A percentile compares a stretch with the other conserved stretches of the same genome.
Evolutionary conservation across 192 early-diverging fungal genomes (phyloP).

Genomic region (Coemansia sp.): DNA sequence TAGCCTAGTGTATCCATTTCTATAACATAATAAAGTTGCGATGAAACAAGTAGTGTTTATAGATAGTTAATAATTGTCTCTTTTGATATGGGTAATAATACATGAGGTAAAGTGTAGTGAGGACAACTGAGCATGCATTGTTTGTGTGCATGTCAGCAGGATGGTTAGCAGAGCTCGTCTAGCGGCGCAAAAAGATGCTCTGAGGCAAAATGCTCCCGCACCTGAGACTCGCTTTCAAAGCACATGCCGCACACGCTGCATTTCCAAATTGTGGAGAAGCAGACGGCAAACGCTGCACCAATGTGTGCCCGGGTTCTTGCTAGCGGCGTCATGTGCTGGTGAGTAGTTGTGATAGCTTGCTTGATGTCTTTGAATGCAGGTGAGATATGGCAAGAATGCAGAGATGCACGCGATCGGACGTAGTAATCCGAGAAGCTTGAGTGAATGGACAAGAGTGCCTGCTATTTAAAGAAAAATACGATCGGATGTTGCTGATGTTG

Average conservation of each 20-base stretch:
- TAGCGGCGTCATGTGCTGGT: constrained; percentile 15
- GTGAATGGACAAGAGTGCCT: neutral
- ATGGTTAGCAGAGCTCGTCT: constrained; percentile 35
- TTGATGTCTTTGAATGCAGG: constrained; percentile 8
- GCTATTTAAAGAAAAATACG: constrained; percentile 10
- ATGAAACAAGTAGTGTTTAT: neutral
- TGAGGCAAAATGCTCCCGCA: constrained; percentile 53
- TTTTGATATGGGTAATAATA: constrained; percentile 4
- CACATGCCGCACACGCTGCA: constrained; percentile 52
- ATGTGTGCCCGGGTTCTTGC: constrained; percentile 3
- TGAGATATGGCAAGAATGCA: neutral
- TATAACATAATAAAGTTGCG: neutral
- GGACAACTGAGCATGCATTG: neutral
- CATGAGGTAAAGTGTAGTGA: neutral
- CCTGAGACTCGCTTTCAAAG: constrained; percentile 41
- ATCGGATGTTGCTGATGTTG: neutral
- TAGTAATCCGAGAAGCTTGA: neutral
- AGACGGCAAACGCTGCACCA: constrained; percentile 5
- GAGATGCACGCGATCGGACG: constrained; percentile 22
- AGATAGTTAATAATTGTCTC: no score
- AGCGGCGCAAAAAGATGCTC: constrained; percentile 55
- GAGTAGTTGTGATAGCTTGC: constrained; percentile 1
- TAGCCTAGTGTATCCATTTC: no score
- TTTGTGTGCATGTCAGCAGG: neutral
- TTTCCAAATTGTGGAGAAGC: constrained; percentile 41